Evolutionary conservation across 1,284 basidiomycete species (phyloP).

Genomic region (Cerrena zonata): DNA sequence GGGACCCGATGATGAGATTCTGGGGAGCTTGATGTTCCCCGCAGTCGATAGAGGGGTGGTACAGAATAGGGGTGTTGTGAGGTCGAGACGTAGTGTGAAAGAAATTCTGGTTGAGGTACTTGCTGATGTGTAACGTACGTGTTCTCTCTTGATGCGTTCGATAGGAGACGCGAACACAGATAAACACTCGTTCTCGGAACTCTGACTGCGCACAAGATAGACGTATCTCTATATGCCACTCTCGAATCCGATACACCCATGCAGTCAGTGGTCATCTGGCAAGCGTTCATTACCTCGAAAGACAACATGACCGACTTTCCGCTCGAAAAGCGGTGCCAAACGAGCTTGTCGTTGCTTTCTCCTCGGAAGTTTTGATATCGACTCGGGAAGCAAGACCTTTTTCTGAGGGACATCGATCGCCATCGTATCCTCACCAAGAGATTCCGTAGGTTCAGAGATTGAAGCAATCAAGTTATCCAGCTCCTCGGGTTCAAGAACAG

Average conservation of each 20-base stretch:
- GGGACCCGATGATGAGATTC: conserved; percentile 60
- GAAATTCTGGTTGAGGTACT: conserved; percentile 54
- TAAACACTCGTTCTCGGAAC: too few species aligned
- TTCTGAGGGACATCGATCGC: conserved; percentile 10
- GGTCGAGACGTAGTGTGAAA: conserved; percentile 44
- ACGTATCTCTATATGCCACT: too few species aligned
- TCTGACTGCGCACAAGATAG: too few species aligned
- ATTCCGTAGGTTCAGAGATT: not conserved
- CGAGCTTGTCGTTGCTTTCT: conserved; percentile 22
- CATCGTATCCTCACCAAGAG: conserved; percentile 3
- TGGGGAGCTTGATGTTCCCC: conserved; percentile 52
- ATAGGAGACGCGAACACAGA: too few species aligned
- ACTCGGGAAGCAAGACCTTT: not conserved
- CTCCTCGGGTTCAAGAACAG: conserved; percentile 22
- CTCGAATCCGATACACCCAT: too few species aligned
- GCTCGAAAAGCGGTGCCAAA: conserved; percentile 50
- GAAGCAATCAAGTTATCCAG: conserved; percentile 1
- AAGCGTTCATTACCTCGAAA: conserved; percentile 52
- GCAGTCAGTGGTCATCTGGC: too few species aligned
- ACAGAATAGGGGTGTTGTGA: conserved; percentile 14
- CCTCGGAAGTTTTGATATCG: not conserved
- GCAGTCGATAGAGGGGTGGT: conserved; percentile 18
- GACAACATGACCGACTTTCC: conserved; percentile 54
- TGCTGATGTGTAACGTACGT: conserved; percentile 45
- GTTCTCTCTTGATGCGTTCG: too few species aligned